A percentile compares a stretch with the other conserved stretches of the same genome.
Evolutionary conservation across 768 basidiomycete genomes (phyloP).

Genomic region (Boletellus sp.): DNA sequence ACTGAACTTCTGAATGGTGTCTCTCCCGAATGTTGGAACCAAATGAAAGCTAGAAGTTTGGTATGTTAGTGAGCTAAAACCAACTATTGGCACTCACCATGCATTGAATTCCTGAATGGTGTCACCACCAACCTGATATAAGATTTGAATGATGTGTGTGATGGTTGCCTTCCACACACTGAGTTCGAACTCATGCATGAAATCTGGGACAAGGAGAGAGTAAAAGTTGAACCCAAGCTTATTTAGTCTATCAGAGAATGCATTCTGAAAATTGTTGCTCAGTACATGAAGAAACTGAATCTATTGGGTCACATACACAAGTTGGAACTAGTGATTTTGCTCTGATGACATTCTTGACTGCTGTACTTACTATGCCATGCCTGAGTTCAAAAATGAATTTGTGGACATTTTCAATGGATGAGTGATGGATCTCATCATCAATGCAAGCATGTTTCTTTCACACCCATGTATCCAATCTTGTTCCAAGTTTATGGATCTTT

Average conservation of each 20-base stretch:
- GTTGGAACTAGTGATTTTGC: background rate
- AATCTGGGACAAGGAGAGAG: slow-evolving; percentile 26
- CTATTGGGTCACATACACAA: too few relatives aligned
- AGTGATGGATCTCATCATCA: slow-evolving; percentile 22
- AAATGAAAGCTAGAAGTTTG: slow-evolving; percentile 5
- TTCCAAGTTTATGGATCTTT: background rate
- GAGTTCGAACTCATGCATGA: slow-evolving; percentile 35
- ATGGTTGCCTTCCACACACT: slow-evolving; percentile 30
- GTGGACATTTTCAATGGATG: background rate
- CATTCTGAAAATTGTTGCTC: slow-evolving; percentile 27
- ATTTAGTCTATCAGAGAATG: slow-evolving; percentile 26
- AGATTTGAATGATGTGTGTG: slow-evolving; percentile 4
- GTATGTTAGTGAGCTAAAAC: background rate
- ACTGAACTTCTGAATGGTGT: slow-evolving; percentile 29
- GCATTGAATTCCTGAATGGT: slow-evolving; percentile 22
- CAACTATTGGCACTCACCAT: slow-evolving; percentile 11
- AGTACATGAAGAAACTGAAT: too few relatives aligned
- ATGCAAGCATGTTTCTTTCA: slow-evolving; percentile 16
- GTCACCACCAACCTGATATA: background rate
- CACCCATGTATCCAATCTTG: background rate
- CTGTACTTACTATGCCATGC: background rate
- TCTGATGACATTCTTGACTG: background rate
- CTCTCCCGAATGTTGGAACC: slow-evolving; percentile 31
- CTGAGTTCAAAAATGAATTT: background rate
- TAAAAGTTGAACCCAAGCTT: slow-evolving; percentile 25